Evolutionary conservation across 805 yeast genomes (phyloP), one percentile per base, ranked within the genome.

Genomic region (Candida tibetensis): DNA sequence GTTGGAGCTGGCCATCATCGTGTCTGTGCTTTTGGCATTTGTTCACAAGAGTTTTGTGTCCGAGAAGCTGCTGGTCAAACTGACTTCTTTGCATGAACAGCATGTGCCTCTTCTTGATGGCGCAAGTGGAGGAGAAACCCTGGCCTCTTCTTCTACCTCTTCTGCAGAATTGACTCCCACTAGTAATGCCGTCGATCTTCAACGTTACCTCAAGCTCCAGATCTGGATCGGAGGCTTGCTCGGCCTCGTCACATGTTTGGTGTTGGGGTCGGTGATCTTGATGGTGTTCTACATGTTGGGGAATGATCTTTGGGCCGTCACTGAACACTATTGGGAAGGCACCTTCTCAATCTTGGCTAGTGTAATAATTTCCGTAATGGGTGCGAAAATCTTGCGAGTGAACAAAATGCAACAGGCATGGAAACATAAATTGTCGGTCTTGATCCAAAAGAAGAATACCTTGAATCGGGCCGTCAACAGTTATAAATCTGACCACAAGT

Each of bases 21-120:
- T 84, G 3, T 81, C 90, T 1, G 88, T 84, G 18, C 62, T 84
- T 14, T 63, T 84, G n/a, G 78, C 88, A 1, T 82, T 84, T 53
- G 69, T 84, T 31, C 79, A 76, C 47, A 88, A 83, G 50, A 78
- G 77, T 18, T 66, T 76, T 36, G 36, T 19, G 12, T 19, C 19
- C 17, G 31, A 17, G 61, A 59, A 7, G 10, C 25, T 7, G 25
- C 25, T 10, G 9, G 10, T 10, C 25, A 21, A 21, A 21, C n/a
- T n/a, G n/a, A n/a, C n/a, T n/a, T n/a, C n/a, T n/a, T n/a, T n/a
- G n/a, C n/a, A n/a, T n/a, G n/a, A n/a, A n/a, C 25, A 21, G 25
- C 25, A 21, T 21, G 25, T 10, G 9, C 7, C 9, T 10, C 7
- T 21, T 10, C 25, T 7, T 7, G 7, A 7, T 7, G 25, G 25